Evolutionary conservation across 441 rosid species (phyloP).

Genomic region (Melastoma candidum): DNA sequence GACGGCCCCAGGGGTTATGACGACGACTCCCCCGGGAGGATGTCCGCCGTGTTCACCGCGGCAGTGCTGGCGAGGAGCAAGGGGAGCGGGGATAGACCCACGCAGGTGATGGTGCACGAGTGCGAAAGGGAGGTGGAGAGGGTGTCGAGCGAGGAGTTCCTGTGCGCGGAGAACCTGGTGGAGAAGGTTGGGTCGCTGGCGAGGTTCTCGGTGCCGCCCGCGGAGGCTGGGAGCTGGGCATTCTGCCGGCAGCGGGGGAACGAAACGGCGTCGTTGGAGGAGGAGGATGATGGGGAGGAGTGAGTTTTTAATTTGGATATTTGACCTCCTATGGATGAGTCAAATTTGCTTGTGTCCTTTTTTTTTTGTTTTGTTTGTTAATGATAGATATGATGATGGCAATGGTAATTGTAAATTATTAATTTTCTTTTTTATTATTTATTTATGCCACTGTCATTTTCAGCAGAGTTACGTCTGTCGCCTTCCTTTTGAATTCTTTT

Average conservation of each 20-base stretch:
- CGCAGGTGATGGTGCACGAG: slow-evolving; percentile 10
- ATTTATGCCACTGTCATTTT: no score
- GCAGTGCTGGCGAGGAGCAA: slow-evolving; percentile 4
- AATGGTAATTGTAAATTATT: no score
- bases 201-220: not conserved
- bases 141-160: slow-evolving; percentile 9
- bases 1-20: slow-evolving; percentile 1
- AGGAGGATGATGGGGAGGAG: no score
- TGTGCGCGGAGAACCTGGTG: slow-evolving; percentile 13
- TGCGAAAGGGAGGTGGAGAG: slow-evolving; percentile 14
- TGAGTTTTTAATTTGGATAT: no score
- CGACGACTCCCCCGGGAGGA: not conserved
- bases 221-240: not conserved
- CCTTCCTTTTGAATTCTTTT: no score
- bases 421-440: no score
- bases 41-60: not conserved
- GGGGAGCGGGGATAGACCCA: not conserved
- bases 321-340: no score
- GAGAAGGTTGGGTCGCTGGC: slow-evolving; percentile 4
- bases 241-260: slow-evolving; percentile 3
- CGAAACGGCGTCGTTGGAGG: no score
- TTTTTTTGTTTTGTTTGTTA: no score
- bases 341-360: no score
- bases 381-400: no score
- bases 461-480: no score